Percentiles rank a stretch among this genome's conserved stretches.
phyloP scores from a whole-genome alignment of 2,329 filamentous ascomycete species.

The Polytolypa hystricis region DNA sequence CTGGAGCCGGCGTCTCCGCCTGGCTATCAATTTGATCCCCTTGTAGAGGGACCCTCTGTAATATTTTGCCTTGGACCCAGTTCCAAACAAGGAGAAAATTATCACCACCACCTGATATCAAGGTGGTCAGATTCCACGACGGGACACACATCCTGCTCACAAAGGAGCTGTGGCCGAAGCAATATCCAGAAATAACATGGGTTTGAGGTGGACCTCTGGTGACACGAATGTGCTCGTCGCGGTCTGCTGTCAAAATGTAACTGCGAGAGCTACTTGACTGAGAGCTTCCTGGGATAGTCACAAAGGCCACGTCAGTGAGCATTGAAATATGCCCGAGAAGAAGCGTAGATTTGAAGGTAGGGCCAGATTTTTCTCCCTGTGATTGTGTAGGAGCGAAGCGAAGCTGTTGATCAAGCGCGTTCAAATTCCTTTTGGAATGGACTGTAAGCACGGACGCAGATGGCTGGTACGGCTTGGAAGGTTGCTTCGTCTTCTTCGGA shows the following conservation, averaged over 20 bases:
- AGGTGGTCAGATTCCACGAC: slow-evolving; percentile 41
- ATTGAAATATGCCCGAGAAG: slow-evolving; percentile 91
- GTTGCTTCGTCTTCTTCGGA: slow-evolving; percentile 14
- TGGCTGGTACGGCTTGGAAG: slow-evolving; percentile 35
- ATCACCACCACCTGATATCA: slow-evolving; percentile 84
- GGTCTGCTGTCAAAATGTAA: slow-evolving; percentile 57
- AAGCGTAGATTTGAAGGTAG: slow-evolving; percentile 61
- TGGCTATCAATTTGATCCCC: background rate
- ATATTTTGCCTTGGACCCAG: slow-evolving; percentile 46
- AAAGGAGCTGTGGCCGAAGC: slow-evolving; percentile 79
- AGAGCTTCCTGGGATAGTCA: slow-evolving; percentile 35
- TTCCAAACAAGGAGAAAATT: slow-evolving; percentile 69
- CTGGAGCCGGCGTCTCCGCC: slow-evolving; percentile 7
- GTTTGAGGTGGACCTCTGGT: slow-evolving; percentile 72
- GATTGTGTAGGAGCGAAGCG: slow-evolving; percentile 31
- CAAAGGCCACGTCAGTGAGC: slow-evolving; percentile 63
- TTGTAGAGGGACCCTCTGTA: slow-evolving; percentile 22
- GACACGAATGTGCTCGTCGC: slow-evolving; percentile 77
- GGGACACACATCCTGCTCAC: slow-evolving; percentile 65
- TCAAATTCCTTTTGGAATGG: slow-evolving; percentile 50
- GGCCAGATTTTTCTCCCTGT: slow-evolving; percentile 37
- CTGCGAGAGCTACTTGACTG: slow-evolving; percentile 38
- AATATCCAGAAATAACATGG: slow-evolving; percentile 81
- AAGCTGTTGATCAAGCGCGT: slow-evolving; percentile 46
- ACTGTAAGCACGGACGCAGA: slow-evolving; percentile 49